Evolutionary conservation across 2,329 filamentous ascomycete genomes (phyloP).

Genomic region (Pezizomycotina sp.): DNA sequence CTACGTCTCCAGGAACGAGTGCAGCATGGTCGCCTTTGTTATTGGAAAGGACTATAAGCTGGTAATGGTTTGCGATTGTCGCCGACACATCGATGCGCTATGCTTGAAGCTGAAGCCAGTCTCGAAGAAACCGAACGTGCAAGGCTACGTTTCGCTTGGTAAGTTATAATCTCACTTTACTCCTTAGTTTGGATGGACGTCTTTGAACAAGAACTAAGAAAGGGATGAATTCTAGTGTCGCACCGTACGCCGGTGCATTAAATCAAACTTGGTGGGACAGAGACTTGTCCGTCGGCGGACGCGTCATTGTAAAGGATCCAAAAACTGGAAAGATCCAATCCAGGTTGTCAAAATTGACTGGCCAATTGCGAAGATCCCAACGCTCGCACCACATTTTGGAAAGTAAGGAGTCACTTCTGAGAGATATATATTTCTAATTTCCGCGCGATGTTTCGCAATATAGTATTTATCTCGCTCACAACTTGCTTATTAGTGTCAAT

Average conservation of each 20-base stretch:
- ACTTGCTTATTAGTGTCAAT: too few relatives aligned
- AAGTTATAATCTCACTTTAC: too few relatives aligned
- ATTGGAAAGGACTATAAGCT: constrained; percentile 64
- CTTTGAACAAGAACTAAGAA: too few relatives aligned
- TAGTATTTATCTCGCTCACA: too few relatives aligned
- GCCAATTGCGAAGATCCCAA: constrained; percentile 83
- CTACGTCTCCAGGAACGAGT: constrained; percentile 71
- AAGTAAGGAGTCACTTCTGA: too few relatives aligned
- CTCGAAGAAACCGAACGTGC: constrained; percentile 64
- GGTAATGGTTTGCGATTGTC: constrained; percentile 84
- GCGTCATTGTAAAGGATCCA: constrained; percentile 65
- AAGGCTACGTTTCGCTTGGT: constrained; percentile 78
- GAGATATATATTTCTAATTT: too few relatives aligned
- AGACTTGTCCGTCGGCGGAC: constrained; percentile 76
- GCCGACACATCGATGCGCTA: constrained; percentile 81
- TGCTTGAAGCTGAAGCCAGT: constrained; percentile 55
- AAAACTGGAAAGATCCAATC: constrained; percentile 56
- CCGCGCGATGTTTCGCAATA: too few relatives aligned
- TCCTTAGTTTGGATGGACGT: too few relatives aligned
- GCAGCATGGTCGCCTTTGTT: constrained; percentile 67
- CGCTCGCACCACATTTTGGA: constrained; percentile 86
- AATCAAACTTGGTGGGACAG: constrained; percentile 92
- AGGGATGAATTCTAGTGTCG: too few relatives aligned
- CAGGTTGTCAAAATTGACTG: constrained; percentile 83
- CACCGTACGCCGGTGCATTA: constrained; percentile 76